A percentile compares a stretch with the other conserved stretches of the same genome.
These are phyloP conservation scores for Hordeum pubiflorum DNA, from an alignment of 202 grass and related monocot genomes.

Conservation along the genomic window DNA sequence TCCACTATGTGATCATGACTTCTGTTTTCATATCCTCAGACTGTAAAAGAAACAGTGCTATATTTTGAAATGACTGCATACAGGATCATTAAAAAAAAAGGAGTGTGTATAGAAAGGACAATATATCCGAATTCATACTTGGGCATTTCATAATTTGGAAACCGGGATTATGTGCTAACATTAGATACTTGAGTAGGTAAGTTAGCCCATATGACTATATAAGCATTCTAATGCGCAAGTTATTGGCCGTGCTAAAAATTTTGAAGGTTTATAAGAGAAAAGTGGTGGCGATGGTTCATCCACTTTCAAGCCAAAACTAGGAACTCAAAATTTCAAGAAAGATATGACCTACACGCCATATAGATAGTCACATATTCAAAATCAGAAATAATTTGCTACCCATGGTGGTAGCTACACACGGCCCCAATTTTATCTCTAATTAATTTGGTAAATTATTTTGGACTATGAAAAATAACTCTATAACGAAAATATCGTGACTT, in stretches of 20 bases:
- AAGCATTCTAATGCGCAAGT: too few species aligned
- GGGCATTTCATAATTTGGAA: neutral
- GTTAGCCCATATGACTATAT: too few species aligned
- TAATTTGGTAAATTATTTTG: too few species aligned
- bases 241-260: too few species aligned
- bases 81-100: neutral
- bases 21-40: neutral
- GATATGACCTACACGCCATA: neutral
- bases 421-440: too few species aligned
- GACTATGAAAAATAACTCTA: too few species aligned
- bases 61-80: neutral
- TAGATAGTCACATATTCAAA: slow-evolving; percentile 2
- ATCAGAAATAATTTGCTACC: neutral
- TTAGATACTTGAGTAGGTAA: neutral
- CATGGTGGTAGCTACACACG: too few species aligned
- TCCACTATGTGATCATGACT: neutral
- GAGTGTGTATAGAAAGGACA: neutral
- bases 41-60: neutral
- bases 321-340: neutral
- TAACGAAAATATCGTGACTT: too few species aligned
- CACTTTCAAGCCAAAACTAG: too few species aligned
- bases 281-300: too few species aligned
- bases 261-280: too few species aligned
- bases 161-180: neutral
- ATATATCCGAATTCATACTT: neutral